Percentiles rank a stretch among this genome's conserved stretches.
These are phyloP conservation scores for Silene conica DNA, from an alignment of 148 eudicot species.

Conservation along the genomic window DNA sequence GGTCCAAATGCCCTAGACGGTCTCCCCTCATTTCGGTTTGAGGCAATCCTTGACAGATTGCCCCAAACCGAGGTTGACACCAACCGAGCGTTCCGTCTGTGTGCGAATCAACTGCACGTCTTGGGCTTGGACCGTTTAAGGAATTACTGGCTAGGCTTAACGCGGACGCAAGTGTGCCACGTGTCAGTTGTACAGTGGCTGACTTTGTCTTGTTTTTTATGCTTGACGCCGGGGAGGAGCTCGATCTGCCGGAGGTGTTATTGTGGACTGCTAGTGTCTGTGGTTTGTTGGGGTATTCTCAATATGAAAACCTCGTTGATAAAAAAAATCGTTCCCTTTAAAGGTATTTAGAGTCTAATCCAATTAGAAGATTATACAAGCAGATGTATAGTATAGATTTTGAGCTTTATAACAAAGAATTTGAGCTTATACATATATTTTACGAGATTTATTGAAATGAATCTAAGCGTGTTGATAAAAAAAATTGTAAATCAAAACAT, in stretches of 20 bases:
- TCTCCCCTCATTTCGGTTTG: constrained; percentile 30
- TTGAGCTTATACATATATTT: no score
- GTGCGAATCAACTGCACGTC: constrained; percentile 15
- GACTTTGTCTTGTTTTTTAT: constrained; percentile 42
- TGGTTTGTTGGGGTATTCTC: constrained; percentile 31
- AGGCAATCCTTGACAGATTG: constrained; percentile 39
- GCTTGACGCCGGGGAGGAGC: constrained; percentile 33
- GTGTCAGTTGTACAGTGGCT: constrained; percentile 29
- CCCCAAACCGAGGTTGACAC: constrained; percentile 28
- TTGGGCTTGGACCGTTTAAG: constrained; percentile 26
- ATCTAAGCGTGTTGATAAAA: no score
- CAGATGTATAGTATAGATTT: no score
- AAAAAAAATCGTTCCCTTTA: constrained; percentile 21
- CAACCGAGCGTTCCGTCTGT: constrained; percentile 25
- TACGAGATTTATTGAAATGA: no score
- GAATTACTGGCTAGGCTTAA: constrained; percentile 22
- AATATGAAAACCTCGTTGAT: constrained; percentile 23
- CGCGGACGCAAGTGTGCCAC: constrained; percentile 12
- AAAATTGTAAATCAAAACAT: no score
- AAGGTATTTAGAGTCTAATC: no score
- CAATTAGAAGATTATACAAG: no score
- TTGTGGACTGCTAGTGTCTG: constrained; percentile 43
- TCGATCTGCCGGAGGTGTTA: constrained; percentile 29
- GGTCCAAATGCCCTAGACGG: constrained; percentile 32
- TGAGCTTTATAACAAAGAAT: no score